phyloP scores from a whole-genome alignment of 2,329 filamentous ascomycete species.

The Apiospora hydei region DNA sequence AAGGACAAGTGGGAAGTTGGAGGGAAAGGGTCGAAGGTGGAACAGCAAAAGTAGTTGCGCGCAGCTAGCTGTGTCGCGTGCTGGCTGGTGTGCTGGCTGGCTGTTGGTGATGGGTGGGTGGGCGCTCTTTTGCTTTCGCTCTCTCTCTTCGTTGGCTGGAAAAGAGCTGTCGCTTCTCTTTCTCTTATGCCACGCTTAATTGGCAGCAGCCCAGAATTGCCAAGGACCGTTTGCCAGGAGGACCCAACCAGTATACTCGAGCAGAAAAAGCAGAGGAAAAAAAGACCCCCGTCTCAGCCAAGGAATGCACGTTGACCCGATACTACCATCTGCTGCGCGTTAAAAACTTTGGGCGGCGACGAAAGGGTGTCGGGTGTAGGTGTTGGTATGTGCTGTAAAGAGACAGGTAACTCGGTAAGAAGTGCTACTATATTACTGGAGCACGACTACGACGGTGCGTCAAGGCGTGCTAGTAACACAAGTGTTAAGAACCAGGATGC shows the following conservation, averaged over 20 bases:
- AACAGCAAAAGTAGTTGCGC: background rate
- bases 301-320: conserved; percentile 9
- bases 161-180: conserved; percentile 7
- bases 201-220: background rate
- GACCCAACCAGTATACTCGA: background rate
- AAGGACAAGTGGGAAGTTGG: no score
- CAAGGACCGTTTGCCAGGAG: conserved; percentile 4
- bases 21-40: background rate
- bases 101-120: background rate
- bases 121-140: background rate
- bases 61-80: background rate
- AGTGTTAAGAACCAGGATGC: conserved; percentile 3
- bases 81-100: background rate
- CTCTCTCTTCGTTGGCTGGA: background rate
- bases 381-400: background rate
- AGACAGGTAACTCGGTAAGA: background rate
- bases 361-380: background rate
- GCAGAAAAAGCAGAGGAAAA: background rate
- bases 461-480: background rate
- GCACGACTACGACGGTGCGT: background rate
- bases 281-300: background rate
- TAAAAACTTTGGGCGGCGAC: conserved; percentile 16
- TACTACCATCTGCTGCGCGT: background rate
- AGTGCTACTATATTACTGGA: background rate
- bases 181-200: background rate